Percentiles rank a stretch among this genome's conserved stretches.
Conservation (phyloP, 441 rosid species). For the Biscutella laevigata region DNA sequence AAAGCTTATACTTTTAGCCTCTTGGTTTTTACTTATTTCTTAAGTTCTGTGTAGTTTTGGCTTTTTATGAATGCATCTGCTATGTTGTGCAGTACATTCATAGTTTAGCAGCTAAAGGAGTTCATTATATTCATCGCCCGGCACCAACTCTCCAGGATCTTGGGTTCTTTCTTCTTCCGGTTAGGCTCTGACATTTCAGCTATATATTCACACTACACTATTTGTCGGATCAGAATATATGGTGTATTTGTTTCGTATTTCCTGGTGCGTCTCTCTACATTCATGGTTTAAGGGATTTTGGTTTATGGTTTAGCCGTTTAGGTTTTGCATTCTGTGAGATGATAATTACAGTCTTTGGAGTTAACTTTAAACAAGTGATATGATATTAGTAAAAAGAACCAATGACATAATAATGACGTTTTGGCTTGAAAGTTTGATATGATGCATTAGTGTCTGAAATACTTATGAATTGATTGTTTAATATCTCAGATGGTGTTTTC, state of each 20-base stretch:
- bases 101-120: constrained; percentile 95
- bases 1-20: constrained; percentile 6
- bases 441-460: too few relatives aligned
- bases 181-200: constrained; percentile 31
- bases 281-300: too few relatives aligned
- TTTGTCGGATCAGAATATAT: neutral
- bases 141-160: constrained; percentile 84
- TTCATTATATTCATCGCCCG: constrained; percentile 83
- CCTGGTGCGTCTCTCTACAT: constrained; percentile 47
- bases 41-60: constrained; percentile 9
- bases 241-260: constrained; percentile 55
- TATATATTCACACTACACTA: neutral
- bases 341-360: too few relatives aligned
- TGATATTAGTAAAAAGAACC: too few relatives aligned
- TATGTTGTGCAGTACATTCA: constrained; percentile 80
- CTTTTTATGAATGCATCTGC: neutral
- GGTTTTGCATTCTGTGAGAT: too few relatives aligned
- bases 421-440: too few relatives aligned
- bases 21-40: neutral
- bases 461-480: too few relatives aligned
- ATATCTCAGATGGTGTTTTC: too few relatives aligned
- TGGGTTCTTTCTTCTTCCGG: constrained; percentile 87
- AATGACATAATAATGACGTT: too few relatives aligned
- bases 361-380: too few relatives aligned
- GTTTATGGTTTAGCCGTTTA: too few relatives aligned